Base-by-base conservation (phyloP, 2,329 filamentous ascomycete species). In the Coniochaeta ligniaria region DNA sequence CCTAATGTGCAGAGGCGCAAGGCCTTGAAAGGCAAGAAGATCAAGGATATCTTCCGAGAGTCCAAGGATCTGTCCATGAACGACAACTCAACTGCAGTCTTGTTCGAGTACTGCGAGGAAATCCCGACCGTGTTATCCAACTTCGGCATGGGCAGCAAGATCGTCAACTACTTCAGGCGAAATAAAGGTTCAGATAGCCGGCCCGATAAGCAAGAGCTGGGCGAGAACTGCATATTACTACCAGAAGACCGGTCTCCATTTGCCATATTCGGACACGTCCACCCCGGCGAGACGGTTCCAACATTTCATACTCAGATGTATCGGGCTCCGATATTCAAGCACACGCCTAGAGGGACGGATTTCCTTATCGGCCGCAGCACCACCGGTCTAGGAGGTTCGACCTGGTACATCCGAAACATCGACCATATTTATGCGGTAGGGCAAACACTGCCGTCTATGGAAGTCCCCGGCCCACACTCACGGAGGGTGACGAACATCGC, bases 191-290 rank as follows among this genome's bases (percentile, higher is more conserved):
- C 83, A 36, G 91, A 96, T 54, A 91, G 95, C 63, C 84, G 85
- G 59, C 83, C 91, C 1, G 90, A 91, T 1, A 96, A 92, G 77
- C 80, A 82, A 54, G 92, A 96, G 4, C 83, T 99, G 63, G 95
- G 95, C 61, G 95, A 99, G 75, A 90, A 91, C 2, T 88, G 90
- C 56, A 88, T 96, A 16, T 81, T 99, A 36, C 82, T 97, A 35
- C 92, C 92, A 1, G 93, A 99, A 71, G 95, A 99, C 74, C 91
- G 94, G 69, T 98, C 94, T 54, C 95, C 95, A 0, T 99, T 99
- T 73, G 91, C 92, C 38, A 90, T 96, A 58, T 99, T 99, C 70
- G 95, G 95, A 26, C 90, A 92, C 38, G 92, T 99, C 26, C 90
- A 96, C 64, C 86, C 92, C 2, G 95, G 95, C 22, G 91, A 98